These are phyloP conservation scores for Fagopyrum esculentum DNA, from an alignment of 148 eudicot species.

Conservation along the genomic window DNA sequence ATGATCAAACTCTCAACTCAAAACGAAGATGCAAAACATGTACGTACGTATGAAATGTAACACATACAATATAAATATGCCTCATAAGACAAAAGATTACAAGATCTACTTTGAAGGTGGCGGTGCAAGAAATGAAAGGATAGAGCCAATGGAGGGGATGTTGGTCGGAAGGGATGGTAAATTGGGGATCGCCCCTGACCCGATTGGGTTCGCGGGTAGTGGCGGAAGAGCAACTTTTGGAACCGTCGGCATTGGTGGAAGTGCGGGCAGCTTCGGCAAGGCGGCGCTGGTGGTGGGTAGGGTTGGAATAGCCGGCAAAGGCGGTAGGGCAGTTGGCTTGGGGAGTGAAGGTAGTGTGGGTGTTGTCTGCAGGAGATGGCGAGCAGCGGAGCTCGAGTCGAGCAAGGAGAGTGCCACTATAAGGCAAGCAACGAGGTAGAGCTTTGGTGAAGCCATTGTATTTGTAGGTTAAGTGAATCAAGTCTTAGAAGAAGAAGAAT, in stretches of 20 bases:
- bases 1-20: background rate
- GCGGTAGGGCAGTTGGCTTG: conserved; percentile 8
- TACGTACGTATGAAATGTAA: background rate
- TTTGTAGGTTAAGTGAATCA: background rate
- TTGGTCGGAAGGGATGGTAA: conserved; percentile 13
- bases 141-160: background rate
- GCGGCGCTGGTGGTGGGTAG: background rate
- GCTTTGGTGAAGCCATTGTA: conserved; percentile 4
- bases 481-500: background rate
- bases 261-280: background rate
- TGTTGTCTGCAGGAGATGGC: conserved; percentile 12
- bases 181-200: background rate
- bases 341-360: conserved; percentile 7
- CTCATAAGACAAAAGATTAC: too few relatives aligned
- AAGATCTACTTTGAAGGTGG: conserved; percentile 14
- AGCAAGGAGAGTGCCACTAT: conserved; percentile 1
- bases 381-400: background rate
- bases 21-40: background rate
- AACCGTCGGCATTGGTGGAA: background rate
- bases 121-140: conserved; percentile 15
- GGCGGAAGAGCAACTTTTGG: background rate
- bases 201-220: background rate
- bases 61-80: background rate
- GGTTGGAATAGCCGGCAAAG: conserved; percentile 12
- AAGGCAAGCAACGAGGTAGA: conserved; percentile 6